Evolutionary conservation across 257 asterid species (phyloP).

Genomic region (Ligustrum vulgare): DNA sequence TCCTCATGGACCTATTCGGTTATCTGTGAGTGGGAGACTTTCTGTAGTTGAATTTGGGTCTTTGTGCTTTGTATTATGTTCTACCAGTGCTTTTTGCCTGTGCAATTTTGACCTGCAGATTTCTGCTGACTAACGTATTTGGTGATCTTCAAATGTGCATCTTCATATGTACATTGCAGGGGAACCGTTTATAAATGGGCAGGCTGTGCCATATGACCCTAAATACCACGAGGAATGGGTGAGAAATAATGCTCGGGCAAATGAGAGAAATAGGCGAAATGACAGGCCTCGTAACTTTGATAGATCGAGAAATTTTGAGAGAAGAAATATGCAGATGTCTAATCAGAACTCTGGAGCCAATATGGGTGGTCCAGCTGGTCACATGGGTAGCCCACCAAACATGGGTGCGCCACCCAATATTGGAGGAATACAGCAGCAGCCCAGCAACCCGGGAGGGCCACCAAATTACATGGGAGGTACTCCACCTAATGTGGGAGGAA

Average conservation of each 20-base stretch:
- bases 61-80: not conserved
- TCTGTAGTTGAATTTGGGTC: not conserved
- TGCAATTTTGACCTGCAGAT: not conserved
- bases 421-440: slow-evolving; percentile 6
- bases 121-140: not conserved
- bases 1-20: not conserved
- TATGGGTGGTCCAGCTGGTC: slow-evolving; percentile 35
- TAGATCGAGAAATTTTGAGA: slow-evolving; percentile 64
- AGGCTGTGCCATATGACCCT: slow-evolving; percentile 94
- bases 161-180: slow-evolving; percentile 46
- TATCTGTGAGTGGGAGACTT: not conserved
- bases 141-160: not conserved
- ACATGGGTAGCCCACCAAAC: slow-evolving; percentile 32
- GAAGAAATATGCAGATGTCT: slow-evolving; percentile 36
- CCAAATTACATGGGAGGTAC: slow-evolving; percentile 26
- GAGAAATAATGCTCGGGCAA: slow-evolving; percentile 83
- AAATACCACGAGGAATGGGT: slow-evolving; percentile 95
- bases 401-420: slow-evolving; percentile 23
- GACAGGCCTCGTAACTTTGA: slow-evolving; percentile 79
- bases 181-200: slow-evolving; percentile 92
- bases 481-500: not conserved
- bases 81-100: not conserved
- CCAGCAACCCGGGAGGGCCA: not conserved
- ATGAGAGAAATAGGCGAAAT: slow-evolving; percentile 78
- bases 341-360: slow-evolving; percentile 37